phyloP scores from a whole-genome alignment of 805 yeast species.

The Myxozyma monticola region DNA sequence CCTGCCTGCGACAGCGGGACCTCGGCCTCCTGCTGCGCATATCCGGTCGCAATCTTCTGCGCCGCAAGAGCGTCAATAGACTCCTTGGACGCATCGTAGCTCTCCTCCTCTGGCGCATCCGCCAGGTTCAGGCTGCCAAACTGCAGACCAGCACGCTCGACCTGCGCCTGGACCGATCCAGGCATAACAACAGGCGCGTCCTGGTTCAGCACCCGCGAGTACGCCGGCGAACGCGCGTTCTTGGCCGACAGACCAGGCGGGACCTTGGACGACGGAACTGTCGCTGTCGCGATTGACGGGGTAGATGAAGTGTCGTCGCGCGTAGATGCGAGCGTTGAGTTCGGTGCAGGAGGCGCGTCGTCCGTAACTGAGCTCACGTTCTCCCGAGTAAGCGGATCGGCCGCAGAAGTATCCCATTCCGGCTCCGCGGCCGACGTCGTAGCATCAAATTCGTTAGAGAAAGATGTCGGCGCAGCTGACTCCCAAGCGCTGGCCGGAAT shows the following conservation, averaged over 20 bases:
- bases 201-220: conserved; percentile 44
- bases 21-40: conserved; percentile 7
- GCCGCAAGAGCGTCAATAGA: conserved; percentile 4
- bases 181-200: conserved; percentile 57
- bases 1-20: neutral
- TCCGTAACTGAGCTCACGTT: conserved; percentile 30
- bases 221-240: conserved; percentile 29
- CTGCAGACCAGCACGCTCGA: conserved; percentile 57
- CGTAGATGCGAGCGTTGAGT: conserved; percentile 33
- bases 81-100: conserved; percentile 3
- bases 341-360: conserved; percentile 30
- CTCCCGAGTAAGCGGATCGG: conserved; percentile 23
- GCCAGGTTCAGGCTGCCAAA: conserved; percentile 57
- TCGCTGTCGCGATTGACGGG: neutral
- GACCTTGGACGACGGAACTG: conserved; percentile 25
- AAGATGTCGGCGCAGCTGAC: conserved; percentile 4
- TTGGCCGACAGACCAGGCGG: conserved; percentile 28
- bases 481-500: conserved; percentile 20
- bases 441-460: neutral
- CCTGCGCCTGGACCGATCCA: conserved; percentile 46
- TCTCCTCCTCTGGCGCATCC: conserved; percentile 18
- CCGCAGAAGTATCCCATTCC: conserved; percentile 8
- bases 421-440: neutral
- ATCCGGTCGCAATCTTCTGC: conserved; percentile 4
- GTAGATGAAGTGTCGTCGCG: conserved; percentile 21